Conservation (phyloP, 768 basidiomycete genomes). For the Psilocybe sp. region DNA sequence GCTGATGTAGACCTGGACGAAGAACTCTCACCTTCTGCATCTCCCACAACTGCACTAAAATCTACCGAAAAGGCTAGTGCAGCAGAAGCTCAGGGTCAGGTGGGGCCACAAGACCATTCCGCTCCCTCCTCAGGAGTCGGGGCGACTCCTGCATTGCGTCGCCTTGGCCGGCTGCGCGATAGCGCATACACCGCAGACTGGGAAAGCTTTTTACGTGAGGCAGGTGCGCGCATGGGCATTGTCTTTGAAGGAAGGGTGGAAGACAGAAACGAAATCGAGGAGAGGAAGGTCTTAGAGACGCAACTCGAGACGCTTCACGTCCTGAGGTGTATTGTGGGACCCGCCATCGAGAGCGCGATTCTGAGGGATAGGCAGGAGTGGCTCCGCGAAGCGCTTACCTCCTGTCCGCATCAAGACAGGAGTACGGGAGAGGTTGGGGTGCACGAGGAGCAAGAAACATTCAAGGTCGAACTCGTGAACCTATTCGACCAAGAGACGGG, state of each 20-base stretch:
- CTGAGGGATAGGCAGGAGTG: constrained; percentile 61
- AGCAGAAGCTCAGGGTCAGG: no score
- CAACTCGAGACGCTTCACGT: constrained; percentile 59
- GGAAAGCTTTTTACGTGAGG: constrained; percentile 39
- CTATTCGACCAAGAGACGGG: constrained; percentile 72
- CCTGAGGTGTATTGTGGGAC: constrained; percentile 66
- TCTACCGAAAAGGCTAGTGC: no score
- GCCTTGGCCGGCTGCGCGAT: constrained; percentile 51
- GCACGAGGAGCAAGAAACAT: not conserved
- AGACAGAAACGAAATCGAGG: not conserved
- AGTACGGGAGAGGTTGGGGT: not conserved
- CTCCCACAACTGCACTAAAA: not conserved
- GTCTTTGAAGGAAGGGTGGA: constrained; percentile 7
- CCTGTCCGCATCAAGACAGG: not conserved
- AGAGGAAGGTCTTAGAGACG: not conserved
- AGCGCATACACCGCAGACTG: constrained; percentile 44
- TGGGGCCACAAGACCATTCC: not conserved
- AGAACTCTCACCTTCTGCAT: not conserved
- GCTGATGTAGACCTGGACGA: no score
- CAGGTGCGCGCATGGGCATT: constrained; percentile 24
- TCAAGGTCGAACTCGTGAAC: constrained; percentile 48
- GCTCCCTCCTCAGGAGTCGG: constrained; percentile 27
- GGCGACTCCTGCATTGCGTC: constrained; percentile 37
- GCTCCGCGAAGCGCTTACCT: constrained; percentile 27
- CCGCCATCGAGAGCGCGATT: constrained; percentile 63